A percentile compares a stretch with the other conserved stretches of the same genome.
Conservation (phyloP, 2,329 filamentous ascomycete genomes). For the Phoma herbarum region DNA sequence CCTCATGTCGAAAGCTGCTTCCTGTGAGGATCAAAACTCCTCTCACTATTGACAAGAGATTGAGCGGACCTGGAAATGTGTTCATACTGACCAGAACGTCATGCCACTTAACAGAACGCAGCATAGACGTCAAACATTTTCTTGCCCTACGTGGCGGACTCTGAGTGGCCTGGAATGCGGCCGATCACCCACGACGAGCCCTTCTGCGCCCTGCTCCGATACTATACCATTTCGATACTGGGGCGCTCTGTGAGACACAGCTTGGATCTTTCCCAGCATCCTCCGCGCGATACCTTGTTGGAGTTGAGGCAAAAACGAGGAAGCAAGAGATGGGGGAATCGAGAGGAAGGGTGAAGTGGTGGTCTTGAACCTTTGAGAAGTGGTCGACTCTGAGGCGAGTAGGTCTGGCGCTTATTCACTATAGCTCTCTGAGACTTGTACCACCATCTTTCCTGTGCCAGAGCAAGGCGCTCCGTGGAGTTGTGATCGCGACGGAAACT, state of each 20-base stretch:
- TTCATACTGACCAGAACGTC: slow-evolving; percentile 20
- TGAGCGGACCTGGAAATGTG: slow-evolving; percentile 16
- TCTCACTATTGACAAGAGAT: neutral
- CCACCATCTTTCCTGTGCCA: slow-evolving; percentile 32
- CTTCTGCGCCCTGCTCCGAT: slow-evolving; percentile 26
- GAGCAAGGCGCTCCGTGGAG: slow-evolving; percentile 33
- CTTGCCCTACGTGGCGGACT: slow-evolving; percentile 52
- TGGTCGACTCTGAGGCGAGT: slow-evolving; percentile 33
- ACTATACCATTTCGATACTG: slow-evolving; percentile 9
- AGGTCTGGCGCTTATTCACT: slow-evolving; percentile 47
- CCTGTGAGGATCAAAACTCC: slow-evolving; percentile 26
- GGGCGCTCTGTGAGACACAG: neutral
- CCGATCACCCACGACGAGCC: slow-evolving; percentile 43
- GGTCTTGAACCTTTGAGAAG: slow-evolving; percentile 37
- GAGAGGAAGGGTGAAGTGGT: slow-evolving; percentile 32
- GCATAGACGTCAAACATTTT: slow-evolving; percentile 28
- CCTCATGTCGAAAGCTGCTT: slow-evolving; percentile 31
- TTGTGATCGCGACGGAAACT: slow-evolving; percentile 22
- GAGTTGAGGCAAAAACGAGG: neutral
- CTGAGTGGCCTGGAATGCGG: slow-evolving; percentile 53
- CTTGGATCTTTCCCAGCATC: slow-evolving; percentile 15
- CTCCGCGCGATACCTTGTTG: neutral
- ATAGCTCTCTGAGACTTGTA: slow-evolving; percentile 43
- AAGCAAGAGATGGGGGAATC: slow-evolving; percentile 26
- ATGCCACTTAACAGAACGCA: slow-evolving; percentile 34